Conservation (phyloP, 345 rosid genomes). For the Microthlaspi erraticum region DNA sequence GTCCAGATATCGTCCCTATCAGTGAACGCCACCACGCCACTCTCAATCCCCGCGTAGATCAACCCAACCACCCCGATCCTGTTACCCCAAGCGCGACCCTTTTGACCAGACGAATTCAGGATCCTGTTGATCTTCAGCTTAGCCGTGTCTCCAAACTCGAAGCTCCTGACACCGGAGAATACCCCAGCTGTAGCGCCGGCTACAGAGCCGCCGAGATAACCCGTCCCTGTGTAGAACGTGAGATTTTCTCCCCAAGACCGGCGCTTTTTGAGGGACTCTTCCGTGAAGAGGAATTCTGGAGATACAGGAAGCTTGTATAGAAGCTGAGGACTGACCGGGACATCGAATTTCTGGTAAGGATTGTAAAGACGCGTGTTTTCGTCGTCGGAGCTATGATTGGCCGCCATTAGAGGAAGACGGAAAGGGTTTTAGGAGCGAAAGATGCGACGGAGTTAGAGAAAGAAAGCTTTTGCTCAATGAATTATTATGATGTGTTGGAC, state of each 20-base stretch:
- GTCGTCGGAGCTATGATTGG: constrained; percentile 49
- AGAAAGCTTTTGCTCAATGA: not conserved
- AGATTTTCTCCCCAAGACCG: constrained; percentile 98
- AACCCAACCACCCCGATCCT: constrained; percentile 73
- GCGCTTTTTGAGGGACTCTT: constrained; percentile 73
- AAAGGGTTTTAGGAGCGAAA: not conserved
- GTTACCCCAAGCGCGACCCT: constrained; percentile 79
- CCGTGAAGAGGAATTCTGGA: constrained; percentile 87
- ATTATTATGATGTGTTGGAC: not conserved
- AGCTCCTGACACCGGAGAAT: constrained; percentile 53
- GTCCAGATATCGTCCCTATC: constrained; percentile 91
- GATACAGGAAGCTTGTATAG: constrained; percentile 83
- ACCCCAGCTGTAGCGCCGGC: constrained; percentile 66
- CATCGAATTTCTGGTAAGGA: constrained; percentile 60
- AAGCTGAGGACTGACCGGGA: constrained; percentile 48
- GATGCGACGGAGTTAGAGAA: constrained; percentile 4
- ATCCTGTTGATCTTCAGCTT: constrained; percentile 82
- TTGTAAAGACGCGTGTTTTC: constrained; percentile 63
- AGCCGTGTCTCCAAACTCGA: constrained; percentile 71
- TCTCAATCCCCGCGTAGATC: constrained; percentile 77
- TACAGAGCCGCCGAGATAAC: constrained; percentile 69
- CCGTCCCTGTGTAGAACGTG: constrained; percentile 82
- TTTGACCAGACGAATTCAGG: constrained; percentile 73
- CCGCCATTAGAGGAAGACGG: constrained; percentile 33
- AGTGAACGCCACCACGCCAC: constrained; percentile 61